Conservation (phyloP, 257 asterid species). For the Plectranthus barbatus region DNA sequence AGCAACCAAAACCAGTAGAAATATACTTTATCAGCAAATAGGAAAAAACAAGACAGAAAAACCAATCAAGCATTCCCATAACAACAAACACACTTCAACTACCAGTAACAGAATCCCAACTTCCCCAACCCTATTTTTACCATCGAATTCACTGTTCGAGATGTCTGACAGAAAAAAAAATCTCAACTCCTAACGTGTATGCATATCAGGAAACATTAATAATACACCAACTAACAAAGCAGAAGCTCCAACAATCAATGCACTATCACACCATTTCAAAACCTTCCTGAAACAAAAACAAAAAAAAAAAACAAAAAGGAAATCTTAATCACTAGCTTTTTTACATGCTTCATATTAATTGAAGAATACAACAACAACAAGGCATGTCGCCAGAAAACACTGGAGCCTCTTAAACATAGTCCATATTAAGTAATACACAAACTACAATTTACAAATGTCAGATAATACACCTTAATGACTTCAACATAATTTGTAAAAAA, state of each 20-base stretch:
- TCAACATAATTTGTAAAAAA: constrained; percentile 8
- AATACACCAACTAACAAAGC: background rate
- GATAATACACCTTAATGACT: background rate
- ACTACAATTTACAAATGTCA: background rate
- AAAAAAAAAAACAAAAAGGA: too few species aligned
- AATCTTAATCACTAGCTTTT: background rate
- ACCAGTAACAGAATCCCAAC: background rate
- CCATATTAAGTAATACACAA: background rate
- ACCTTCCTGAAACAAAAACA: background rate
- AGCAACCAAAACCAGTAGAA: background rate
- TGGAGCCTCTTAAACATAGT: constrained; percentile 7
- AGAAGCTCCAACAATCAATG: constrained; percentile 3
- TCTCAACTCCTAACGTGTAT: background rate
- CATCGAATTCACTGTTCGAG: background rate
- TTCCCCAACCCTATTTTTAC: background rate
- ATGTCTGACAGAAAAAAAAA: background rate
- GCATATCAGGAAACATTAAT: background rate
- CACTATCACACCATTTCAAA: background rate
- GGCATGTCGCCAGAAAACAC: background rate
- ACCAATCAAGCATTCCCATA: background rate
- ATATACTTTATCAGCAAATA: background rate
- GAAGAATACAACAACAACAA: background rate
- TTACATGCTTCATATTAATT: background rate
- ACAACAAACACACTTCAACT: constrained; percentile 4
- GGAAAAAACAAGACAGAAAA: background rate